These are phyloP conservation scores for Amaranthus tricolor DNA, from an alignment of 179 eudicot genomes.

Conservation along the genomic window DNA sequence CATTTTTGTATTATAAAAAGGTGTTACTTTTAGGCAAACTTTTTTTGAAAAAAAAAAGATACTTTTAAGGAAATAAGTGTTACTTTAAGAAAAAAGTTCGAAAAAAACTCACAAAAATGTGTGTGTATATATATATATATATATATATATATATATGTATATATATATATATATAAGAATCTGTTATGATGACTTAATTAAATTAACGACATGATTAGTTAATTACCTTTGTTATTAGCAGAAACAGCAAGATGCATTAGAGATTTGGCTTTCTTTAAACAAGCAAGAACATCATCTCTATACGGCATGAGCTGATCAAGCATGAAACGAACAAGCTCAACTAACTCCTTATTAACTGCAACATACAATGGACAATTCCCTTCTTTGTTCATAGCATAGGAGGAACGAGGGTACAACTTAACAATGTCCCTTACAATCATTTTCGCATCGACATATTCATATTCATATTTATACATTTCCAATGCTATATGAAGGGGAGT, in stretches of 20 bases:
- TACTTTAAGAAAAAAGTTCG: no score
- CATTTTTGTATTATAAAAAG: no score
- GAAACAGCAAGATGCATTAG: not conserved
- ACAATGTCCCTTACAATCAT: not conserved
- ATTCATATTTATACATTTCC: not conserved
- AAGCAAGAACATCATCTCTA: not conserved
- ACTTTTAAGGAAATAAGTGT: no score
- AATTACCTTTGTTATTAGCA: not conserved
- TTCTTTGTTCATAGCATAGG: not conserved
- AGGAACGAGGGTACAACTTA: not conserved
- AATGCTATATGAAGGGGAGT: conserved; percentile 2
- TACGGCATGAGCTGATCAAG: not conserved
- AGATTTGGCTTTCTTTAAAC: not conserved
- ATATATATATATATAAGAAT: no score
- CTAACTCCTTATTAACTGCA: not conserved
- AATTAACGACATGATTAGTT: no score
- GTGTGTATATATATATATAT: no score
- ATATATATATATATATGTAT: no score
- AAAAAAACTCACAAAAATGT: no score
- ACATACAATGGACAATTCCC: conserved; percentile 3
- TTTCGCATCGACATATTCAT: no score
- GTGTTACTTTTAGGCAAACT: no score
- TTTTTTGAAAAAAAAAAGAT: no score
- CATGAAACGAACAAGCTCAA: not conserved
- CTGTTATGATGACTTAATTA: no score